Evolutionary conservation across 2,329 filamentous ascomycete species (phyloP).

Genomic region (Colletotrichum cordylinicola): DNA sequence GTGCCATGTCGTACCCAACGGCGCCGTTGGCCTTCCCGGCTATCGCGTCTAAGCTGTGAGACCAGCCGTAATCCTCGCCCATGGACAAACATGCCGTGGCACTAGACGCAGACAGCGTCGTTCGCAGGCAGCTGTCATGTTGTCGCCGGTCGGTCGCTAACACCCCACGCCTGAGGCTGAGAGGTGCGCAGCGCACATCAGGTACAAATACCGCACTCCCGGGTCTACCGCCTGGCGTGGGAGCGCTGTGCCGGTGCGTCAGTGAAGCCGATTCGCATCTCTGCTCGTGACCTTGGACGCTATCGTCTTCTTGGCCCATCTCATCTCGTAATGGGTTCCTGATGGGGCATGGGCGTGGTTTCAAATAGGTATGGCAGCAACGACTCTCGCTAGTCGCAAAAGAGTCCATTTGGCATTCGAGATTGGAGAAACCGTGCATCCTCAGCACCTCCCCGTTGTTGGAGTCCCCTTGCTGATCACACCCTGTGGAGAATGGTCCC

Average conservation of each 20-base stretch:
- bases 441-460: neutral
- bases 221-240: neutral
- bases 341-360: neutral
- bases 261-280: neutral
- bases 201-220: slow-evolving; percentile 9
- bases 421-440: neutral
- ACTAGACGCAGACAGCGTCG: neutral
- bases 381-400: neutral
- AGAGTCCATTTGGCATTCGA: neutral
- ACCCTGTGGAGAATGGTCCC: neutral
- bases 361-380: neutral
- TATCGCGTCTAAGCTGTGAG: neutral
- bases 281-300: neutral
- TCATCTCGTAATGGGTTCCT: slow-evolving; percentile 18
- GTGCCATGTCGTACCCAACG: neutral
- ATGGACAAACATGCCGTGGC: neutral
- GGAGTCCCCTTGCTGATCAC: neutral
- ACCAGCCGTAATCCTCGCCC: neutral
- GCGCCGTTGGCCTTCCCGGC: neutral
- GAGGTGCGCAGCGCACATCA: slow-evolving; percentile 2
- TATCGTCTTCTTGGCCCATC: neutral
- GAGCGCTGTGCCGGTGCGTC: neutral
- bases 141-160: neutral
- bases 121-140: neutral
- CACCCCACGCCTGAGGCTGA: slow-evolving; percentile 19